Percentiles rank a stretch among this genome's conserved stretches.
phyloP scores from a whole-genome alignment of 2,329 filamentous ascomycete genomes.

The Aspergillus terreus region DNA sequence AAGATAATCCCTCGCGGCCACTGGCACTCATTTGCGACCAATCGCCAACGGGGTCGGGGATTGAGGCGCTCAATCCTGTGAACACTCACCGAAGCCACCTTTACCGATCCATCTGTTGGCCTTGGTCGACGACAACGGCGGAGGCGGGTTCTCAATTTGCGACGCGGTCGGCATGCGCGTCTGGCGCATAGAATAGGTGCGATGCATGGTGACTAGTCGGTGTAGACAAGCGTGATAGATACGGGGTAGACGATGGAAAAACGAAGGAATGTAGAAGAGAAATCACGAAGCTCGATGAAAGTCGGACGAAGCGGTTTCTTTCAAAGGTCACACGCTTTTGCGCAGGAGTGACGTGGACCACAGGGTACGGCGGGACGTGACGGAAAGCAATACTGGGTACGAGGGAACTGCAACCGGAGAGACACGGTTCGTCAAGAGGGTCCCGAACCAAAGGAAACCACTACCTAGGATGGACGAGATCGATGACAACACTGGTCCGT shows the following conservation, averaged over 20 bases:
- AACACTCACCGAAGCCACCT: conserved; percentile 72
- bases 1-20: background rate
- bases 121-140: conserved; percentile 88
- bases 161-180: conserved; percentile 93
- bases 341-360: conserved; percentile 32
- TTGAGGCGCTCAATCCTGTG: background rate
- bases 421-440: conserved; percentile 3
- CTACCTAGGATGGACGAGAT: background rate
- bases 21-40: background rate
- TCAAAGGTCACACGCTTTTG: conserved; percentile 18
- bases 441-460: conserved; percentile 5
- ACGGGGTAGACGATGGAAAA: background rate
- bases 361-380: conserved; percentile 20
- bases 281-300: conserved; percentile 4
- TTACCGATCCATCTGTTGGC: conserved; percentile 83
- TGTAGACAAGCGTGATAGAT: background rate
- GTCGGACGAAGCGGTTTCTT: conserved; percentile 13
- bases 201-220: conserved; percentile 67
- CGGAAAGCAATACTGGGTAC: conserved; percentile 18
- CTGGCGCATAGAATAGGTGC: conserved; percentile 98
- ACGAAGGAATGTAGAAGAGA: conserved; percentile 3
- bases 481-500: background rate
- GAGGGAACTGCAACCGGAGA: conserved; percentile 18
- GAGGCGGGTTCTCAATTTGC: conserved; percentile 85
- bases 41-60: background rate